A percentile compares a stretch with the other conserved stretches of the same genome.
These are phyloP conservation scores for Corylus avellana DNA, from an alignment of 306 rosid species.

Conservation along the genomic window DNA sequence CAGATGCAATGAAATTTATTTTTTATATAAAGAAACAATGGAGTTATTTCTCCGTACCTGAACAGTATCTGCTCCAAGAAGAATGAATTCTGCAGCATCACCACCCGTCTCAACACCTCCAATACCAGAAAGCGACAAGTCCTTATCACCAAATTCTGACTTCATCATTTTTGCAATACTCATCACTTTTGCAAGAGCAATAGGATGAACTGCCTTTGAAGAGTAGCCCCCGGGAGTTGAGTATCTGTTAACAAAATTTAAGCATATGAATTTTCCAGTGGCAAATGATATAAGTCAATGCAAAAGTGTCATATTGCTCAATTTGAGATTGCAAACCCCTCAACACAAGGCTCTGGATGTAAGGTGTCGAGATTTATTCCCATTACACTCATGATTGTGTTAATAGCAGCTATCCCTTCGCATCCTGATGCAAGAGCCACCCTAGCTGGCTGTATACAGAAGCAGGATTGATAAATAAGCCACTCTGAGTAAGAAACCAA, in stretches of 20 bases:
- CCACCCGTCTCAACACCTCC: slow-evolving; percentile 95
- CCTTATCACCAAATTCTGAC: slow-evolving; percentile 63
- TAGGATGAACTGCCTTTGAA: slow-evolving; percentile 94
- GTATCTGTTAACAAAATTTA: slow-evolving; percentile 57
- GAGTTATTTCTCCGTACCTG: slow-evolving; percentile 57
- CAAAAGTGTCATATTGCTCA: slow-evolving; percentile 18
- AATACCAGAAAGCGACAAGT: slow-evolving; percentile 77
- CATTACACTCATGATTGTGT: slow-evolving; percentile 98
- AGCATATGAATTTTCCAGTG: slow-evolving; percentile 22
- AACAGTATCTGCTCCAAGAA: slow-evolving; percentile 90
- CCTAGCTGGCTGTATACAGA: slow-evolving; percentile 72
- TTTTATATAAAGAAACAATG: not conserved
- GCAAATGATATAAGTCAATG: slow-evolving; percentile 20
- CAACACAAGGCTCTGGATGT: slow-evolving; percentile 97
- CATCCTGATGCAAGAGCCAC: slow-evolving; percentile 82
- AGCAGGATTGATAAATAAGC: slow-evolving; percentile 4
- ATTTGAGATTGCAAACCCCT: slow-evolving; percentile 67
- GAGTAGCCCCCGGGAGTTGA: slow-evolving; percentile 99
- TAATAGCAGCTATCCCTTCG: slow-evolving; percentile 88
- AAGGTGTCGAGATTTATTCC: slow-evolving; percentile 85
- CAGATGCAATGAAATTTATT: not conserved
- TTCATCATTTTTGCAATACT: slow-evolving; percentile 87
- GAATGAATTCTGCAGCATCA: slow-evolving; percentile 96
- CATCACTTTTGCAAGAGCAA: slow-evolving; percentile 97
- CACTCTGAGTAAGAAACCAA: slow-evolving; percentile 19